Evolutionary conservation across 768 basidiomycete genomes (phyloP).

Genomic region (Mycena rebaudengoi): DNA sequence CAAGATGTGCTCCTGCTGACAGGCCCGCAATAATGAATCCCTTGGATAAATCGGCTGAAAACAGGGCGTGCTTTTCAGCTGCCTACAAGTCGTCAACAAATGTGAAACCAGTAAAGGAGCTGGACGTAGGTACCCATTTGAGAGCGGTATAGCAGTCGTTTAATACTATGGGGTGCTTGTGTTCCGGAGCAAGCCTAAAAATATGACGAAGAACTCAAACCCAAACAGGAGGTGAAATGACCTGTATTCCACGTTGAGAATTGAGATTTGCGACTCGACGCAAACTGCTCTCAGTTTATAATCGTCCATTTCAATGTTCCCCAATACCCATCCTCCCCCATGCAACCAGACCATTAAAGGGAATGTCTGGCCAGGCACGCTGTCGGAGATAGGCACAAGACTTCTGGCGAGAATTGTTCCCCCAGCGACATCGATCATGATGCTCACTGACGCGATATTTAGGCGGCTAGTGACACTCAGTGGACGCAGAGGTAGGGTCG

Average conservation of each 20-base stretch:
- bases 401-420: conserved; percentile 19
- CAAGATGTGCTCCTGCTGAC: conserved; percentile 21
- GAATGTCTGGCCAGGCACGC: neutral
- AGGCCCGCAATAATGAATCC: conserved; percentile 22
- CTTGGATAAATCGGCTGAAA: conserved; percentile 20
- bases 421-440: conserved; percentile 8
- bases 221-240: neutral
- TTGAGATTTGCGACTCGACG: conserved; percentile 21
- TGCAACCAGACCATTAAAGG: conserved; percentile 26
- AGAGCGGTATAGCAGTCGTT: conserved; percentile 20
- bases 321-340: conserved; percentile 20
- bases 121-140: conserved; percentile 17
- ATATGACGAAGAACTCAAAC: neutral
- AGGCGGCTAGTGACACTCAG: neutral
- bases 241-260: conserved; percentile 24
- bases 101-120: no score
- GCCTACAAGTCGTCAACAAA: neutral
- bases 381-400: conserved; percentile 2
- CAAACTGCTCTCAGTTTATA: conserved; percentile 13
- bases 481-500: neutral
- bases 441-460: conserved; percentile 15
- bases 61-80: neutral
- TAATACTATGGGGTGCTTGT: conserved; percentile 11
- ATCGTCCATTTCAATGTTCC: conserved; percentile 18
- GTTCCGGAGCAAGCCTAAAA: conserved; percentile 17